phyloP scores from a whole-genome alignment of 371 early-diverging fungal genomes.

The Zopfochytrium polystomum region DNA sequence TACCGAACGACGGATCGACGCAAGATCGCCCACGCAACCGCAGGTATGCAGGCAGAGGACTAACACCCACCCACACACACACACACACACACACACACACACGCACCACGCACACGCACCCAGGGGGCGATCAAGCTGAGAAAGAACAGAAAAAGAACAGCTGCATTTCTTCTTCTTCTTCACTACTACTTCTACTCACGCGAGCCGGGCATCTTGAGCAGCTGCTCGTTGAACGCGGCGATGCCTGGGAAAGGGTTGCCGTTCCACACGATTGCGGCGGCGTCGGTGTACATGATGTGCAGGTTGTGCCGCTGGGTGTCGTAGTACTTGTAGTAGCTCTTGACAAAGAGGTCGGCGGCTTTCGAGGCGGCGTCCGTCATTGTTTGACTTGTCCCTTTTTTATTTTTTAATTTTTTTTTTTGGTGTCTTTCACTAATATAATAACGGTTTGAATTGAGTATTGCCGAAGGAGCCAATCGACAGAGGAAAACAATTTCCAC shows the following conservation, averaged over 20 bases:
- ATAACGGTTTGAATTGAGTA: too few species aligned
- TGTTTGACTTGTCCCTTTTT: too few species aligned
- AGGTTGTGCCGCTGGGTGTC: slow-evolving; percentile 63
- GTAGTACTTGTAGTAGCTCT: slow-evolving; percentile 25
- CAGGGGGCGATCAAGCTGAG: background rate
- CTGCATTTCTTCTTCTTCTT: background rate
- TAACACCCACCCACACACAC: too few species aligned
- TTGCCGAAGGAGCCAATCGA: too few species aligned
- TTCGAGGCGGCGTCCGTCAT: background rate
- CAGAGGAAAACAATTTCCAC: too few species aligned
- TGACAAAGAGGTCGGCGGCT: background rate
- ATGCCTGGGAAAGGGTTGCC: slow-evolving; percentile 58
- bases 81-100: too few species aligned
- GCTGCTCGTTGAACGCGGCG: slow-evolving; percentile 56
- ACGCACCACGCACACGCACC: too few species aligned
- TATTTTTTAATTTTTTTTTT: too few species aligned
- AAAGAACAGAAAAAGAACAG: background rate
- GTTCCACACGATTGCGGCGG: slow-evolving; percentile 72
- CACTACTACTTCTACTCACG: slow-evolving; percentile 13
- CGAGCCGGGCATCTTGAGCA: slow-evolving; percentile 56
- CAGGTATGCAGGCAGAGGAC: background rate
- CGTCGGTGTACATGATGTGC: slow-evolving; percentile 61
- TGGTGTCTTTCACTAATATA: too few species aligned
- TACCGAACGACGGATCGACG: background rate
- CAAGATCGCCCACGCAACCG: background rate